Evolutionary conservation across 2,329 filamentous ascomycete genomes (phyloP).

Genomic region (Cordyceps pruinosa): DNA sequence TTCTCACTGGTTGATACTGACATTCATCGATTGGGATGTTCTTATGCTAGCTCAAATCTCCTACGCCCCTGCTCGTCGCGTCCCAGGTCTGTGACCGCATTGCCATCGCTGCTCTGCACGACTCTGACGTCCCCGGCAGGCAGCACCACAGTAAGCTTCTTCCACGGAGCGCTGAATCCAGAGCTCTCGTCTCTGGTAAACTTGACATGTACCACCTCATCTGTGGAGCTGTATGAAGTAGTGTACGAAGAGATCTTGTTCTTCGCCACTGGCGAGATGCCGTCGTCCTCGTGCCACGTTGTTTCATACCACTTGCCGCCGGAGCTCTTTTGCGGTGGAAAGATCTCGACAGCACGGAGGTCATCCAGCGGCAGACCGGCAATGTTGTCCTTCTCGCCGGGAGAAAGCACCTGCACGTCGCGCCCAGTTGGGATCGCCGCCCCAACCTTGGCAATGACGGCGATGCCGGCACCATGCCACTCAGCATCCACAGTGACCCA

Average conservation of each 20-base stretch:
- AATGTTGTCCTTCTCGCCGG: conserved; percentile 30
- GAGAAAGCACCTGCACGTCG: conserved; percentile 30
- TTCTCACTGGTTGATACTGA: background rate
- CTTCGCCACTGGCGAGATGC: conserved; percentile 24
- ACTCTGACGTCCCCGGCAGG: conserved; percentile 25
- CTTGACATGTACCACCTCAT: conserved; percentile 20
- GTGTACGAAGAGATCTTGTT: conserved; percentile 28
- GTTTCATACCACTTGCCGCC: conserved; percentile 22
- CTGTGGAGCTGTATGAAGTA: conserved; percentile 20
- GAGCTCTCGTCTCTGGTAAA: conserved; percentile 25
- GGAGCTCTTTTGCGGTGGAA: conserved; percentile 25
- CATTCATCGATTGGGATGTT: background rate
- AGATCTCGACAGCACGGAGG: conserved; percentile 36
- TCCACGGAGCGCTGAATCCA: conserved; percentile 30
- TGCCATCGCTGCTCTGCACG: conserved; percentile 13
- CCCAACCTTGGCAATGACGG: conserved; percentile 33
- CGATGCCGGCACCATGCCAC: conserved; percentile 36
- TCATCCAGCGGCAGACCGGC: conserved; percentile 34
- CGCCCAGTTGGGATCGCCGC: conserved; percentile 33
- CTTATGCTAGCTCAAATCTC: conserved; percentile 15
- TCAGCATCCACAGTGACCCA: conserved; percentile 35
- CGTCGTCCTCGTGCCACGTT: conserved; percentile 34
- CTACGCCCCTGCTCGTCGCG: conserved; percentile 18
- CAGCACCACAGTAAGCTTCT: conserved; percentile 24
- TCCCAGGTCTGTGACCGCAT: conserved; percentile 12